Evolutionary conservation across 2,329 filamentous ascomycete genomes (phyloP), one percentile per base, ranked within the genome.

Genomic region (Ophiostoma novo-ulmi): DNA sequence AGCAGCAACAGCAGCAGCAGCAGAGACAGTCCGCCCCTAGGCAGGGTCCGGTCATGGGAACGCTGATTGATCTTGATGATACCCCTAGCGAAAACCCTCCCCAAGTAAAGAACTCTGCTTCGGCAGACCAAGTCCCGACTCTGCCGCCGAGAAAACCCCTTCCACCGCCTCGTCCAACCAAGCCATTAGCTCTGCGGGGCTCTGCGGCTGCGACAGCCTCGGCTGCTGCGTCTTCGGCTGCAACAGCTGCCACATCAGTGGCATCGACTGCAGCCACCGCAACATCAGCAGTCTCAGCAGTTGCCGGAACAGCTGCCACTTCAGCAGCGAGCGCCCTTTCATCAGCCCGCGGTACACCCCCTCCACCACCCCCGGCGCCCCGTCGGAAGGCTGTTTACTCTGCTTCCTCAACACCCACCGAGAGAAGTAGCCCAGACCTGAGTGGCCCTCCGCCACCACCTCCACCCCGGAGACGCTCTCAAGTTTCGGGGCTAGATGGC

Each of bases 31-130:
- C 38, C 13, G 67, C 36, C 3, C 44, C 44, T 52, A 22, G 72
- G 73, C 6, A 76, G 77, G 80, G 79, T 13, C 82, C 80, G 11
- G 76, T 77, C n/a, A 86, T 85, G 80, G 87, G 85, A 1, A 85
- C 83, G 5, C 76, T 90, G 55, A 89, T 90, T 39, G 87, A 90
- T 76, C 80, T 90, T 44, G 84, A 84, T n/a, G 58, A 63, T 0
- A 85, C 86, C 17, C 84, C 87, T 69, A 78, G 80, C 66, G 77
- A 80, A 48, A 22, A 7, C 1, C 38, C 65, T 5, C 14, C 38
- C 1, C 39, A 38, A 38, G 38, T 38, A 48, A 35, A 26, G 26
- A 38, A 5, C 13, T 41, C 65, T 17, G 17, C 65, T 13, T 67
- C 65, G n/a, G 36, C 65, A 22, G 66, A 17, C 17, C 41, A 52